Evolutionary conservation across 805 yeast genomes (phyloP), one percentile per base, ranked within the genome.

Genomic region (Kuraishia piskuri): DNA sequence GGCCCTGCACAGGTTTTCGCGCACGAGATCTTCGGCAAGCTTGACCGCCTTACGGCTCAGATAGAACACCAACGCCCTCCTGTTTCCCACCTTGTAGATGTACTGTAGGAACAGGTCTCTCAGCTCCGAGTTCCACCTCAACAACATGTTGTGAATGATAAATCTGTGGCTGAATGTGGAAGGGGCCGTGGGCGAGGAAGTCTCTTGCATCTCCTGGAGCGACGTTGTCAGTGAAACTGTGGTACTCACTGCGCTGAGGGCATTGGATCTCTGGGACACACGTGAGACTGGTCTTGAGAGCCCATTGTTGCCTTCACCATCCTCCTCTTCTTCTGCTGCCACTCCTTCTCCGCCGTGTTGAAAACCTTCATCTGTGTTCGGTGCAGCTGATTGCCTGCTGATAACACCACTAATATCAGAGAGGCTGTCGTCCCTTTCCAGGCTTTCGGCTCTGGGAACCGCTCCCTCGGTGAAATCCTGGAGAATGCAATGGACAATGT

Each of bases 121-220:
- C 10, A 83, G 76, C 2, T 70, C 63, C 55, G 85, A 83, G 66
- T 87, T 85, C 96, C 97, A 90, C 58, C 82, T 86, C 59, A 90
- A 63, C 60, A 84, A 80, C 66, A 89, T 75, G 54, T 86, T 82
- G 59, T 90, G 91, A 20, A 89, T 69, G 55, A 84, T 79, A 65
- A 86, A 89, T 50, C 90, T 71, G 63, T 92, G 90, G 55, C 77
- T 77, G 67, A 80, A 87, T n/a, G 52, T 19, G 22, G 52, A 40
- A 24, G 31, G 31, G 19, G 26, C 22, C 9, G 44, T 25, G 8
- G 24, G 24, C 7, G 40, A 25, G 4, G 48, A 50, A 12, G 47
- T 50, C 31, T 24, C 37, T 9, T 14, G 23, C 22, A 40, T 50
- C 3, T 31, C 22, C 21, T n/a, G 17, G 6, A 31, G 17, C 3